Evolutionary conservation across 805 yeast genomes (phyloP), one percentile per base, ranked within the genome.

Genomic region (Barnettozyma populi): DNA sequence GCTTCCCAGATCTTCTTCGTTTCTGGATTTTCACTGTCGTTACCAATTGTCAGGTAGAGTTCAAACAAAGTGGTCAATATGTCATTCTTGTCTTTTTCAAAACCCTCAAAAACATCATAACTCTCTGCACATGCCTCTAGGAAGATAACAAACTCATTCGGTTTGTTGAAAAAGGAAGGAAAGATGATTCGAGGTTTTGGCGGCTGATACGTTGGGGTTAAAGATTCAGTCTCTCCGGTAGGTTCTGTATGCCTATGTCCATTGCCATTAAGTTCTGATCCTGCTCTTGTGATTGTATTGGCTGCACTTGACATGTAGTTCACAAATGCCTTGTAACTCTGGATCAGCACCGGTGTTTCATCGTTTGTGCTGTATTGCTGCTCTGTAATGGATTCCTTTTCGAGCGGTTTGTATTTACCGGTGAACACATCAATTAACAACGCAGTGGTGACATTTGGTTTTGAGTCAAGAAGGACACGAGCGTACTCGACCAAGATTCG

Each of bases 121-220:
- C 86, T 75, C 56, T 84, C 87, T 14, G 90, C 67, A 57, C 96
- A 89, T 0, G 98, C 97, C 62, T 94, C 99, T 48, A 94, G 65
- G 53, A 94, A 94, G 7, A 87, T 86, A 23, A 90, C 94, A 72
- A 94, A 92, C 60, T 90, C 94, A 59, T 82, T 78, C 0, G 94
- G 90, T 61, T 86, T 88, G 54, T 83, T 78, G n/a, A 86, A 79
- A 63, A 94, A 94, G 1, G 95, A 81, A 2, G 92, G 82, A 61
- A 89, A 94, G 1, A 92, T 86, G 36, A 92, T 72, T 40, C 90
- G 75, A 7, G 98, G 98, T 44, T 82, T 76, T 3, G 99, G 99
- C 2, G 98, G 97, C 44, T 84, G 83, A 63, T 94, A 94, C 0
- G 94, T 86, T 14, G 90, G 84, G 35, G 31, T 41, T 8, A 25